A percentile compares a stretch with the other conserved stretches of the same genome.
Evolutionary conservation across 257 asterid species (phyloP).

Genomic region (Solanum microdontum): DNA sequence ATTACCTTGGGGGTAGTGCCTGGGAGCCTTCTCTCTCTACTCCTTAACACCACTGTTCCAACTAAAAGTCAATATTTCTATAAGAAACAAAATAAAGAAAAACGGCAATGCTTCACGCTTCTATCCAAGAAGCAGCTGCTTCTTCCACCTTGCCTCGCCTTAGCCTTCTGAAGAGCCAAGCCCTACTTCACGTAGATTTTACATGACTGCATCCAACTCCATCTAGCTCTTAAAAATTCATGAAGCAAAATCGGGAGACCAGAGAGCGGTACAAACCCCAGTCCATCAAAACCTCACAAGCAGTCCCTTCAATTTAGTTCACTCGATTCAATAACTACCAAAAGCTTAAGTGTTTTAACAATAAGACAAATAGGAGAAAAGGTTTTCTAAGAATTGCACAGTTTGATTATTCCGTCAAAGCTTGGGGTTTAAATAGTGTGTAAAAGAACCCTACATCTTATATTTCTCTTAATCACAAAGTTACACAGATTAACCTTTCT

Average conservation of each 20-base stretch:
- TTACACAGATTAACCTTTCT: not conserved
- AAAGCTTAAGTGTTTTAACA: not conserved
- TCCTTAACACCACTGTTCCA: not conserved
- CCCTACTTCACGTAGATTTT: not conserved
- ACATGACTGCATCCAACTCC: not conserved
- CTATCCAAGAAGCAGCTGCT: not conserved
- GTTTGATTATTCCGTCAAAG: not conserved
- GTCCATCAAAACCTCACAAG: not conserved
- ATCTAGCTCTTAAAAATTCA: not conserved
- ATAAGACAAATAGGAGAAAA: not conserved
- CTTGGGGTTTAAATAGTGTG: not conserved
- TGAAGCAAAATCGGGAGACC: not conserved
- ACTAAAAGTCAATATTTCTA: not conserved
- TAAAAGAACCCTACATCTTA: not conserved
- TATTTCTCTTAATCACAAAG: not conserved
- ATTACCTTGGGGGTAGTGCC: not conserved
- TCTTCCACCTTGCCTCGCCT: not conserved
- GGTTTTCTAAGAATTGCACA: not conserved
- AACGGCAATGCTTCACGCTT: not conserved
- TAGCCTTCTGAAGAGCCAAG: not conserved
- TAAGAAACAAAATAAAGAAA: not conserved
- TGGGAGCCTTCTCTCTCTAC: not conserved
- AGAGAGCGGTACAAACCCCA: not conserved
- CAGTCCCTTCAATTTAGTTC: not conserved
- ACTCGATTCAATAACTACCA: not conserved